A percentile compares a stretch with the other conserved stretches of the same genome.
phyloP scores from a whole-genome alignment of 2,329 filamentous ascomycete species.

The Karstenula rhodostoma region DNA sequence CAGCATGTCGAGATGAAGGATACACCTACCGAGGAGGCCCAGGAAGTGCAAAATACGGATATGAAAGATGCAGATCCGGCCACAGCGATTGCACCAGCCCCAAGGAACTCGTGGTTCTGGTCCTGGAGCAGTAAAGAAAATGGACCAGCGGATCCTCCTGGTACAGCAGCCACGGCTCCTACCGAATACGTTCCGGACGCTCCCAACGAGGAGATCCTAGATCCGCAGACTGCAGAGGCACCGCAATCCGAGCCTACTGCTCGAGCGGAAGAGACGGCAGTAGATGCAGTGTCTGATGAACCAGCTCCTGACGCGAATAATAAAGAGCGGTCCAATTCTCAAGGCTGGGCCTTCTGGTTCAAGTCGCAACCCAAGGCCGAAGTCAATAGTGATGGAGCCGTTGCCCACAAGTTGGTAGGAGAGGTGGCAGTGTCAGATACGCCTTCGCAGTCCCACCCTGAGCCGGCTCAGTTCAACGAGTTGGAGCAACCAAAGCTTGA shows the following conservation, averaged over 20 bases:
- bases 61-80: slow-evolving; percentile 30
- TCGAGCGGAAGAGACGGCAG: slow-evolving; percentile 8
- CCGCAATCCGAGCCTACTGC: slow-evolving; percentile 8
- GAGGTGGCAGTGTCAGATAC: slow-evolving; percentile 61
- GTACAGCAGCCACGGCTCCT: slow-evolving; percentile 24
- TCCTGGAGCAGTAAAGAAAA: slow-evolving; percentile 60
- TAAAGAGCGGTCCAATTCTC: slow-evolving; percentile 57
- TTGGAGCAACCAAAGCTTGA: slow-evolving; percentile 39
- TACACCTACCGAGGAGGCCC: slow-evolving; percentile 12
- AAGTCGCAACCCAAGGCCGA: slow-evolving; percentile 62
- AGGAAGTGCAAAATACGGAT: slow-evolving; percentile 19
- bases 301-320: slow-evolving; percentile 17
- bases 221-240: slow-evolving; percentile 1
- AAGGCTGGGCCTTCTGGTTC: slow-evolving; percentile 86
- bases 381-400: slow-evolving; percentile 64
- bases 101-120: slow-evolving; percentile 57
- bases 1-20: slow-evolving; percentile 34
- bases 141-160: slow-evolving; percentile 36
- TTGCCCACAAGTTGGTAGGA: slow-evolving; percentile 63
- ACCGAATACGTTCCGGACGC: slow-evolving; percentile 18
- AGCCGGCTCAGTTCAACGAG: slow-evolving; percentile 61
- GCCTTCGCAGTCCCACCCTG: slow-evolving; percentile 59
- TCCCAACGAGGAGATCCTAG: slow-evolving; percentile 14
- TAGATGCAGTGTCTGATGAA: slow-evolving; percentile 20
- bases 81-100: slow-evolving; percentile 18